A percentile compares a stretch with the other conserved stretches of the same genome.
Conservation (phyloP, 2,329 filamentous ascomycete species). For the Pseudocercospora vitis region DNA sequence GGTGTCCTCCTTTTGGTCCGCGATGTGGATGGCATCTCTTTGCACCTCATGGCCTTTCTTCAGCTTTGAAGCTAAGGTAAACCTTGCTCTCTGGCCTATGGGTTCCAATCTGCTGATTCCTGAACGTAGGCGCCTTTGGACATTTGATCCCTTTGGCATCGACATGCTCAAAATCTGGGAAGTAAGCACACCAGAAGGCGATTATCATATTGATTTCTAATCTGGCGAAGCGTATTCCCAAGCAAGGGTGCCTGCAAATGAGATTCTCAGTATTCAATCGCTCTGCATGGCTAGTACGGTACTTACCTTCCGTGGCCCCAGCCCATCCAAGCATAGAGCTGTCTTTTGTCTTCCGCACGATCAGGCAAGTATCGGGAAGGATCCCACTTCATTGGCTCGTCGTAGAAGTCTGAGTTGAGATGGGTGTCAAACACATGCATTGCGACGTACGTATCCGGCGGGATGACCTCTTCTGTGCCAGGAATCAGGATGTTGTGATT, state of each 20-base stretch:
- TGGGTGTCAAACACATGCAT: constrained; percentile 52
- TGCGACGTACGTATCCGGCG: constrained; percentile 48
- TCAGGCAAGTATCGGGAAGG: constrained; percentile 51
- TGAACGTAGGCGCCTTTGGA: constrained; percentile 36
- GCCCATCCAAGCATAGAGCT: constrained; percentile 37
- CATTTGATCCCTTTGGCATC: constrained; percentile 42
- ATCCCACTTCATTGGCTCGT: constrained; percentile 52
- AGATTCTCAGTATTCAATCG: background rate
- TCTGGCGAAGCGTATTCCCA: constrained; percentile 51
- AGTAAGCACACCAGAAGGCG: constrained; percentile 51
- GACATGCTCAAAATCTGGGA: constrained; percentile 50
- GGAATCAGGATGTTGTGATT: constrained; percentile 49
- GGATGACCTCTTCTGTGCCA: constrained; percentile 49
- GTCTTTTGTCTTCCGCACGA: constrained; percentile 50
- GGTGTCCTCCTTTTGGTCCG: too few species aligned
- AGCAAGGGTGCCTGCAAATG: constrained; percentile 44
- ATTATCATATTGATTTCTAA: constrained; percentile 53
- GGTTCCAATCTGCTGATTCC: constrained; percentile 42
- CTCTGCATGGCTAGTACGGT: background rate
- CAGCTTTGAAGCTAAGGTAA: constrained; percentile 40
- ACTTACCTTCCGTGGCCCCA: constrained; percentile 32
- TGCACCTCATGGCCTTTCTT: too few species aligned
- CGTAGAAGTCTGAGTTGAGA: constrained; percentile 51
- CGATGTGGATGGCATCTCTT: too few species aligned
- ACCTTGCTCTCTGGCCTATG: constrained; percentile 41